Conservation (phyloP, 78 protist genomes). For the Planoprotostelium fungivorum region DNA sequence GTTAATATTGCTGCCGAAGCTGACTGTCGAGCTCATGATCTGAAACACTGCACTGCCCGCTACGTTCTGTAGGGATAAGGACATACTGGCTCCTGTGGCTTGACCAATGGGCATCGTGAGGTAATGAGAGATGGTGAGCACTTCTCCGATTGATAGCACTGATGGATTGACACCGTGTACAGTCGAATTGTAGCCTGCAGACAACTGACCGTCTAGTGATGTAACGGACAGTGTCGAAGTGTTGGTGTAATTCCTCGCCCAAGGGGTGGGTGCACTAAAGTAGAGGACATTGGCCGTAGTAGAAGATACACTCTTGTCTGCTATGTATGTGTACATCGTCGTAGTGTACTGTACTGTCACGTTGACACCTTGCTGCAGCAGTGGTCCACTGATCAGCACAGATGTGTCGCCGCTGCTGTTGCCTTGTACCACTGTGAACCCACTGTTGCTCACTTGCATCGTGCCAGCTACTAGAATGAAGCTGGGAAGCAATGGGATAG, state of each 20-base stretch:
- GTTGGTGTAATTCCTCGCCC: not conserved
- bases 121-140: not conserved
- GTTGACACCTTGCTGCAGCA: not conserved
- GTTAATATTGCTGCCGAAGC: not conserved
- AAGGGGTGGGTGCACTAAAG: no score
- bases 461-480: not conserved
- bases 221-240: not conserved
- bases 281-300: not conserved
- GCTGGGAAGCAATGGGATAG: not conserved
- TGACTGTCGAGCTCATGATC: not conserved
- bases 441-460: not conserved
- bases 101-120: not conserved
- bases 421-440: not conserved
- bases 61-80: not conserved
- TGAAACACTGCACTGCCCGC: not conserved
- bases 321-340: not conserved
- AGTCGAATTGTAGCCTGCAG: not conserved
- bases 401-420: not conserved
- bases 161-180: not conserved
- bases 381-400: not conserved
- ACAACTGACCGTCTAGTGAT: not conserved
- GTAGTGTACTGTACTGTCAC: not conserved
- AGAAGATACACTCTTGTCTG: not conserved
- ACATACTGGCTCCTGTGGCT: not conserved
- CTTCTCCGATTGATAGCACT: not conserved